Conservation (phyloP, 257 asterid genomes). For the Buddleja alternifolia region DNA sequence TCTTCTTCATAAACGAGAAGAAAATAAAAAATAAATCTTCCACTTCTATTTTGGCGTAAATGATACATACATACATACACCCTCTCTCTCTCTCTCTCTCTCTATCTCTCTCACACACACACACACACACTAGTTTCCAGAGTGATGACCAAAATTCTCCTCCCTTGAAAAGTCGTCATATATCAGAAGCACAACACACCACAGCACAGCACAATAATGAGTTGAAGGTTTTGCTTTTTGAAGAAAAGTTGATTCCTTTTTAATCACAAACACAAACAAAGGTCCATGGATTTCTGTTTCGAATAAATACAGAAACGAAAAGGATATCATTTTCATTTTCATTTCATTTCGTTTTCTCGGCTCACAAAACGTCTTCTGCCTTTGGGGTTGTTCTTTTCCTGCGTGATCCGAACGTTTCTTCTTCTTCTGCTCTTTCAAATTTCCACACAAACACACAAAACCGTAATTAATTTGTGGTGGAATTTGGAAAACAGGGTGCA, state of each 20-base stretch:
- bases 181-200: no score
- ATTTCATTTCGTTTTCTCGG: no score
- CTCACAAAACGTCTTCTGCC: background rate
- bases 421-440: conserved; percentile 29
- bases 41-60: conserved; percentile 30
- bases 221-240: conserved; percentile 28
- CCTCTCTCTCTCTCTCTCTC: conserved; percentile 12
- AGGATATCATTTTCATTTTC: no score
- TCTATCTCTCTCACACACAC: conserved; percentile 24
- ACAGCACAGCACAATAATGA: conserved; percentile 22
- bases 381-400: conserved; percentile 10
- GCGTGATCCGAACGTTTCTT: conserved; percentile 43
- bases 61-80: background rate
- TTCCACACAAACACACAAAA: conserved; percentile 19
- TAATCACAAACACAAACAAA: conserved; percentile 31
- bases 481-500: conserved; percentile 29
- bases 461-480: conserved; percentile 33
- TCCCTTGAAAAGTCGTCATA: background rate
- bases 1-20: conserved; percentile 34
- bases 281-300: conserved; percentile 29
- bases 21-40: conserved; percentile 27
- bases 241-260: conserved; percentile 39
- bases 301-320: background rate
- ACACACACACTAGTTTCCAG: conserved; percentile 18
- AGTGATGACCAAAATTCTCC: conserved; percentile 39